Evolutionary conservation across 768 basidiomycete genomes (phyloP).

Genomic region (Collybiopsis luxurians): DNA sequence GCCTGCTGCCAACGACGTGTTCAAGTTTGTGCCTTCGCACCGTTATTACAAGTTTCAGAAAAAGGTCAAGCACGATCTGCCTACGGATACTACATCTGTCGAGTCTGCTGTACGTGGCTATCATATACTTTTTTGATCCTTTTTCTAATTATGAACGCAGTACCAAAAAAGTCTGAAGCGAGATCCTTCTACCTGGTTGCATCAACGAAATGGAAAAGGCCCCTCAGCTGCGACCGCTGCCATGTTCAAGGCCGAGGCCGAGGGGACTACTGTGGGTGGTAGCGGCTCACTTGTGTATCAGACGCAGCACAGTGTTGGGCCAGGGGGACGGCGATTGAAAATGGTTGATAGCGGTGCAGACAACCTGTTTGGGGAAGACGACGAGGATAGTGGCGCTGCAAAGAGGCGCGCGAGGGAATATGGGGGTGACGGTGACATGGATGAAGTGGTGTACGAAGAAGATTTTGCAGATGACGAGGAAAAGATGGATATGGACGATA

Average conservation of each 20-base stretch:
- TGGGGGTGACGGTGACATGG: constrained; percentile 77
- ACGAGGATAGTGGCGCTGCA: constrained; percentile 37
- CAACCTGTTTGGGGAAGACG: constrained; percentile 66
- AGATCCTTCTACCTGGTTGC: constrained; percentile 73
- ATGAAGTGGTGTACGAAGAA: constrained; percentile 81
- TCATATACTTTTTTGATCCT: constrained; percentile 9
- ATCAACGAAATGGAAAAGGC: constrained; percentile 55
- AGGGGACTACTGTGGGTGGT: constrained; percentile 38
- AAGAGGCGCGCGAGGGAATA: constrained; percentile 54
- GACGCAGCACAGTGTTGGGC: constrained; percentile 57
- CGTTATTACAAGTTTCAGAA: constrained; percentile 95
- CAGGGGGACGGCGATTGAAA: constrained; percentile 64
- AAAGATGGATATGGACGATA: constrained; percentile 61
- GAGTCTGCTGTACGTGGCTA: constrained; percentile 49
- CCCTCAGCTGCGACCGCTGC: constrained; percentile 62
- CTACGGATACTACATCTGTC: constrained; percentile 65
- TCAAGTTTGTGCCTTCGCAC: constrained; percentile 85
- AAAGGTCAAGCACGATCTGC: constrained; percentile 71
- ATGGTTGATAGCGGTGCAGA: constrained; percentile 66
- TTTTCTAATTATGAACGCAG: constrained; percentile 16
- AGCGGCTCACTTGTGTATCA: constrained; percentile 43
- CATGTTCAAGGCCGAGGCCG: constrained; percentile 67
- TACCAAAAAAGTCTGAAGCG: constrained; percentile 68
- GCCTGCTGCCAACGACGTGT: constrained; percentile 76
- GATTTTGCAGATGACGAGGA: constrained; percentile 90